phyloP scores from a whole-genome alignment of 2,329 filamentous ascomycete genomes.

The Colletotrichum australisinense region DNA sequence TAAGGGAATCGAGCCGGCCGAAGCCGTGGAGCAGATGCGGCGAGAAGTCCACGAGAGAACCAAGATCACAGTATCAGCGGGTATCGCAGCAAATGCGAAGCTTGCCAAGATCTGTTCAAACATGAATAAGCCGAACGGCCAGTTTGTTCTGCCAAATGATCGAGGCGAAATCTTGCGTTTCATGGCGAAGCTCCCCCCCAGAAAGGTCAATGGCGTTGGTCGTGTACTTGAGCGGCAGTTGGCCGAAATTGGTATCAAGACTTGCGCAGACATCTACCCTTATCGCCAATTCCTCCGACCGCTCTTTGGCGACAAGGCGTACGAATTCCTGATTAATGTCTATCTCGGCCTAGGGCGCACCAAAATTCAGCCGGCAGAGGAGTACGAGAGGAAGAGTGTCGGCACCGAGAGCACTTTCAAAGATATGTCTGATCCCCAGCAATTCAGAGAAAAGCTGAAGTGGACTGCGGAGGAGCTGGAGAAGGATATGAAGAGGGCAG shows the following conservation, averaged over 20 bases:
- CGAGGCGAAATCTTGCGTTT: slow-evolving; percentile 83
- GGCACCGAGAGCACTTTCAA: slow-evolving; percentile 93
- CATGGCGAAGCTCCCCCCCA: slow-evolving; percentile 83
- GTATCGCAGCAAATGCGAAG: slow-evolving; percentile 92
- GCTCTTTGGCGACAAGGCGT: slow-evolving; percentile 93
- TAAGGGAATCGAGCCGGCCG: slow-evolving; percentile 75
- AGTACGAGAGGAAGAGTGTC: slow-evolving; percentile 92
- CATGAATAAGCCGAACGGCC: slow-evolving; percentile 95
- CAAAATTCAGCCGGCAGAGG: slow-evolving; percentile 84
- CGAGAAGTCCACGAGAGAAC: slow-evolving; percentile 80
- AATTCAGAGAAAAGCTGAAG: slow-evolving; percentile 82
- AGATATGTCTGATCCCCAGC: slow-evolving; percentile 76
- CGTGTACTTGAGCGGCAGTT: slow-evolving; percentile 93
- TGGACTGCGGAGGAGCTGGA: slow-evolving; percentile 87
- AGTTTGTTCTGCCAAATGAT: slow-evolving; percentile 81
- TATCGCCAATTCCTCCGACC: slow-evolving; percentile 79
- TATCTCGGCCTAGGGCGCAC: slow-evolving; percentile 90
- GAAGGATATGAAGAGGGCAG: slow-evolving; percentile 81
- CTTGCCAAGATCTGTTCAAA: slow-evolving; percentile 97
- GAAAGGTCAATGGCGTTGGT: slow-evolving; percentile 96
- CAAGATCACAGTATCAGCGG: slow-evolving; percentile 90
- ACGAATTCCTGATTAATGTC: slow-evolving; percentile 84
- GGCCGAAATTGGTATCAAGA: slow-evolving; percentile 86
- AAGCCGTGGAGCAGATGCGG: slow-evolving; percentile 82
- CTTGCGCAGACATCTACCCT: slow-evolving; percentile 86